These are phyloP conservation scores for Globisporangium paroecandrum DNA, from an alignment of 352 stramenopile species.

Conservation along the genomic window DNA sequence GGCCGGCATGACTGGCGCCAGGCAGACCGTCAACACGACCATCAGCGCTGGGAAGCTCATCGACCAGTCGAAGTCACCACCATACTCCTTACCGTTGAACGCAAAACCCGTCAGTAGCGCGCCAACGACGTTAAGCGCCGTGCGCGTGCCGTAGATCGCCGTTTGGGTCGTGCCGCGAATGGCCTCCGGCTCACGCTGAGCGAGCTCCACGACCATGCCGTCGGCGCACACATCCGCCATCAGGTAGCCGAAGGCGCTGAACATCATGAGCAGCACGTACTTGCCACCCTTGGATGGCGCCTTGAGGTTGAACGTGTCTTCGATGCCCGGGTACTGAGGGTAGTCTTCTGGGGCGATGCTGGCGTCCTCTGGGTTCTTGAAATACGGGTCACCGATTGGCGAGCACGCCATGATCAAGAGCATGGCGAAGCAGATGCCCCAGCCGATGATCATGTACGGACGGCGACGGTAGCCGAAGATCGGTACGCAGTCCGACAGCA, in stretches of 20 bases:
- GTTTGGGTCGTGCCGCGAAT: not conserved
- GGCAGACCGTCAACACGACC: not conserved
- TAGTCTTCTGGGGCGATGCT: not conserved
- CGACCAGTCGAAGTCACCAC: not conserved
- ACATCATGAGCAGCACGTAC: not conserved
- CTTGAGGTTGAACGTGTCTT: not conserved
- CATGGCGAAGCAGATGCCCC: not conserved
- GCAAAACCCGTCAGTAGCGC: not conserved
- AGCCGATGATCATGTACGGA: not conserved
- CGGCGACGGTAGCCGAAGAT: not conserved
- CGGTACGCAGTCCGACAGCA: not conserved
- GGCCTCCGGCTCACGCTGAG: not conserved
- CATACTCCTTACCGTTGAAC: not conserved
- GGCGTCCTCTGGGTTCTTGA: not conserved
- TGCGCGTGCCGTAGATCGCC: not conserved
- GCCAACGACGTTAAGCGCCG: not conserved
- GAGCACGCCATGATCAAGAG: not conserved
- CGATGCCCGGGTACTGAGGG: not conserved
- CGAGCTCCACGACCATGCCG: not conserved
- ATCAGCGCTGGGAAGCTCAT: not conserved
- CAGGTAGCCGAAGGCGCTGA: not conserved
- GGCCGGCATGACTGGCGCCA: not conserved
- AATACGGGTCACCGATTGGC: not conserved
- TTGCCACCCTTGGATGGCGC: not conserved
- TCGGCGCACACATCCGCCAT: not conserved